Percentiles rank a stretch among this genome's conserved stretches.
These are phyloP conservation scores for Cadophora sp. DNA, from an alignment of 2,329 filamentous ascomycete genomes.

Conservation along the genomic window DNA sequence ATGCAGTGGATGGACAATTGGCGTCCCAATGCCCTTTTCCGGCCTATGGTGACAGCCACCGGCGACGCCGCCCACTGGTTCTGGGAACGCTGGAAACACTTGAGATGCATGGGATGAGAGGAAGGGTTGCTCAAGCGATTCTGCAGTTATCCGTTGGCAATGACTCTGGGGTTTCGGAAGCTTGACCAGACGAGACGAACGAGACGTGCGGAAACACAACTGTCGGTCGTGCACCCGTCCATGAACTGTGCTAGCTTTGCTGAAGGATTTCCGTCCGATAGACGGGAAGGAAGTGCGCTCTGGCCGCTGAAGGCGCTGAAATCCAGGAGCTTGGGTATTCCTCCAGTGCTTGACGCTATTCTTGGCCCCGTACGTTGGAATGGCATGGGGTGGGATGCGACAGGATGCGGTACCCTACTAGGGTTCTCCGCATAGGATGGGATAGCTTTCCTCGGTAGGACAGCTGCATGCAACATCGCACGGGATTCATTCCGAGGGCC, in stretches of 20 bases:
- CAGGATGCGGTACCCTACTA: constrained; percentile 4
- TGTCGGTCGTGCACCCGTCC: constrained; percentile 10
- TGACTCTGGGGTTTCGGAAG: constrained; percentile 13
- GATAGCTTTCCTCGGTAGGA: not conserved
- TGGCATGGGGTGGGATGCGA: not conserved
- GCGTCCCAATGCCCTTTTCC: constrained; percentile 8
- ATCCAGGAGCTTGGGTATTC: constrained; percentile 20
- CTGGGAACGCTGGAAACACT: constrained; percentile 17
- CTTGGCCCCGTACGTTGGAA: constrained; percentile 10
- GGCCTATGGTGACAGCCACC: not conserved
- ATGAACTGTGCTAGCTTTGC: constrained; percentile 2
- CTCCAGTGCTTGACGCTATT: constrained; percentile 17
- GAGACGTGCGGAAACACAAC: not conserved
- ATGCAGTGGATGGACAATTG: not conserved
- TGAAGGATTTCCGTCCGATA: constrained; percentile 15
- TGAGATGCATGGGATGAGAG: constrained; percentile 8
- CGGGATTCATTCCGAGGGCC: constrained; percentile 16
- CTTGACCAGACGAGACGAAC: not conserved
- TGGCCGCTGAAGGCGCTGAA: constrained; percentile 15
- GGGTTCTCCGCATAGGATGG: constrained; percentile 25
- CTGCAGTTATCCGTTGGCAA: constrained; percentile 9
- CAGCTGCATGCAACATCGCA: constrained; percentile 15
- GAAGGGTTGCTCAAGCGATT: constrained; percentile 9
- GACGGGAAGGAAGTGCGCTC: constrained; percentile 10
- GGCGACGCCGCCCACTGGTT: constrained; percentile 21